Base-by-base conservation (phyloP, 345 rosid genomes). In the Acer negundo region DNA sequence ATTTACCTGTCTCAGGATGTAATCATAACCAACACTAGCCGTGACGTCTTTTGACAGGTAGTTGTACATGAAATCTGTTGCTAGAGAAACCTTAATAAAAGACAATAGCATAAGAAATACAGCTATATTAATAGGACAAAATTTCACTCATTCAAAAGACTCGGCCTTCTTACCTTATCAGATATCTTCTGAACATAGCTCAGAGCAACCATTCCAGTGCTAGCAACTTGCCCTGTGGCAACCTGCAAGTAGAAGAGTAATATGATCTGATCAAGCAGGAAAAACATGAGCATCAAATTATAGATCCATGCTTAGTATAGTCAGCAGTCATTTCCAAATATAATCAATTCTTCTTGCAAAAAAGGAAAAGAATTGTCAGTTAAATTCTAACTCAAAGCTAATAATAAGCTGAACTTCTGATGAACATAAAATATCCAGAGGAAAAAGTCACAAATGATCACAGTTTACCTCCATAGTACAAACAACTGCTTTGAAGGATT, bases 131-230 rank as follows among this genome's bases (percentile, higher is more conserved):
- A 63, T 31, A 55, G 17, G 10, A 46, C 72, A 70, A 67, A 53
- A 67, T 64, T 1, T 0, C 20, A 67, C 47, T 65, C 70, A 7
- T 38, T 59, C 46, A 55, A 42, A 74, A 70, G 73, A 35, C 19
- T n/a, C 35, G 12, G 46, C 38, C 17, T 20, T 46, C 71, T 76
- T 83, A 96, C 99, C 99, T 96, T 96, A 63, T 96, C 97, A 31
- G 98, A 94, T 64, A 94, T 83, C 88, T 96, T 96, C 91, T 96
- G 99, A 80, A 96, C 97, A 77, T 96, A 96, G 86, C 97, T 92
- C 86, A 96, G 76, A 74, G 89, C 85, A 46, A 91, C 83, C 86
- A 86, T 83, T 62, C 99, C 99, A 26, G 99, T 96, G 88, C 96
- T 92, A 73, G 99, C 98, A 88, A 90, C 90, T 88, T 96, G 99